These are phyloP conservation scores for Wilcoxina mikolae DNA, from an alignment of 495 filamentous ascomycete species.

Conservation along the genomic window DNA sequence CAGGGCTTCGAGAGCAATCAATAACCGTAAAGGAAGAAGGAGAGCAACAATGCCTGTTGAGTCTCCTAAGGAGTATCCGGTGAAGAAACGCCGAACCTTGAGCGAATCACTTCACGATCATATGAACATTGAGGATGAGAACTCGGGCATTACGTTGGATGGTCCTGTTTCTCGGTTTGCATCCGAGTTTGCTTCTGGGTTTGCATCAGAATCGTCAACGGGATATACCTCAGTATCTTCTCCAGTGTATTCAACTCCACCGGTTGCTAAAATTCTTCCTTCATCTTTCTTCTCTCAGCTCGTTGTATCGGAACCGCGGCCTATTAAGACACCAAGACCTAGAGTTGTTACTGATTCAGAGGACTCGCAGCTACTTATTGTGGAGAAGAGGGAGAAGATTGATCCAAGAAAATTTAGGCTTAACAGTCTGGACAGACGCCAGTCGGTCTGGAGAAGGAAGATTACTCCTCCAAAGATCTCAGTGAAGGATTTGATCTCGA, in stretches of 20 bases:
- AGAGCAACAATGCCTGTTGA: not conserved
- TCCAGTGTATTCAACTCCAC: not conserved
- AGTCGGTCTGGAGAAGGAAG: not conserved
- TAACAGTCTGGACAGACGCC: not conserved
- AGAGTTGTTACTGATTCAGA: not conserved
- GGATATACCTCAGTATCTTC: not conserved
- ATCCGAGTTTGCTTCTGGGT: not conserved
- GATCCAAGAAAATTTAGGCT: not conserved
- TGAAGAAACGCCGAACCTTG: not conserved
- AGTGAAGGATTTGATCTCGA: constrained; percentile 2
- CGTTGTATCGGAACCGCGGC: not conserved
- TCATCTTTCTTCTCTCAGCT: constrained; percentile 1
- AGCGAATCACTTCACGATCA: not conserved
- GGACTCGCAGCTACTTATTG: not conserved
- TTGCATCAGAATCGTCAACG: not conserved
- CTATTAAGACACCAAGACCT: not conserved
- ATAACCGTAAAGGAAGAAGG: not conserved
- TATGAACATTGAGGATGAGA: too few species aligned
- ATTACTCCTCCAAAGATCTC: constrained; percentile 8
- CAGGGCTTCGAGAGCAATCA: not conserved
- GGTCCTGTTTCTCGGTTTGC: not conserved
- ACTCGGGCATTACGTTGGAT: not conserved
- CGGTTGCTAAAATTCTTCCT: constrained; percentile 5
- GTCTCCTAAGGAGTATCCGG: not conserved
- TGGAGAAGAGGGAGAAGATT: not conserved